Base-by-base conservation (phyloP, 2,329 filamentous ascomycete species). In the Exophiala alcalophila region DNA sequence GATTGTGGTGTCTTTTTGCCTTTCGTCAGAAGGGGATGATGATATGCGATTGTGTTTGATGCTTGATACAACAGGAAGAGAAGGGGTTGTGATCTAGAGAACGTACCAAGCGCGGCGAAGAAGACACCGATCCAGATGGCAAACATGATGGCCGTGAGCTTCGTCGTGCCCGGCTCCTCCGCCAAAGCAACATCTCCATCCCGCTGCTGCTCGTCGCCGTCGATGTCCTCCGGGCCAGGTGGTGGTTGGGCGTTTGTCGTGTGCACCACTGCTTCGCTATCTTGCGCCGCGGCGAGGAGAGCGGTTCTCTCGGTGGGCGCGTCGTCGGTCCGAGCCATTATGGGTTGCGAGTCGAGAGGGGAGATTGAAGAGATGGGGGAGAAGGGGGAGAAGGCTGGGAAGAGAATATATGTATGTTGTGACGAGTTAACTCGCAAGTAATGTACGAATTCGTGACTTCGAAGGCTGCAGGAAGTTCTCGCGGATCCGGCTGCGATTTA, bases 1-100 rank as follows among this genome's bases (percentile, higher is more conserved):
- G 51, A 95, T 83, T 33, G 86, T 92, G 1, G 78, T 78, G 65
- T 95, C 88, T 69, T 23, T n/a, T 21, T 14, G 24, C n/a, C n/a
- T 9, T 26, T 26, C 9, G 24, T 26, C 9, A n/a, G 24, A 9
- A 9, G 9, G 9, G 24, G 24, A 26, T 26, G 24, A 26, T n/a
- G n/a, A n/a, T n/a, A n/a, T n/a, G n/a, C n/a, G n/a, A n/a, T n/a
- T n/a, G n/a, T n/a, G n/a, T n/a, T n/a, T n/a, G n/a, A n/a, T n/a
- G n/a, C n/a, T n/a, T n/a, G n/a, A n/a, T n/a, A n/a, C n/a, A n/a
- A n/a, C n/a, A n/a, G 10, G 10, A 14, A 30, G 12, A 14, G 12
- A 14, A 30, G 14, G 18, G 12, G 11, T 9, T 21, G 15, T n/a
- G n/a, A n/a, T n/a, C n/a, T n/a, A n/a, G n/a, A n/a, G n/a, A 15